Percentiles rank a stretch among this genome's conserved stretches.
These are phyloP conservation scores for Paraconiothyrium brasiliense DNA, from an alignment of 2,329 filamentous ascomycete genomes.

Conservation along the genomic window DNA sequence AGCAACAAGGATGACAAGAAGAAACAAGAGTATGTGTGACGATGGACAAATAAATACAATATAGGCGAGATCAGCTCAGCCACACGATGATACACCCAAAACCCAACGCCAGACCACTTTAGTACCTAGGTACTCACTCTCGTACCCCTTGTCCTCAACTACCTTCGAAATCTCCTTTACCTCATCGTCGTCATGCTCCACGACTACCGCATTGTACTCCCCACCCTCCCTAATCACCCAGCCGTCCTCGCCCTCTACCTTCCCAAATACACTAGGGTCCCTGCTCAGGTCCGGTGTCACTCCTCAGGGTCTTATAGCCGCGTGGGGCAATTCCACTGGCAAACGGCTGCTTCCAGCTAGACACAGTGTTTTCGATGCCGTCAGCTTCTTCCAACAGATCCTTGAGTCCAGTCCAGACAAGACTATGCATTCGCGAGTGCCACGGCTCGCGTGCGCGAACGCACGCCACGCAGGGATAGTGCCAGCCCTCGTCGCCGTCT, in stretches of 20 bases:
- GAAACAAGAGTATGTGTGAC: background rate
- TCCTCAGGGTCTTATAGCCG: background rate
- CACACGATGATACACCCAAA: background rate
- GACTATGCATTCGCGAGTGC: background rate
- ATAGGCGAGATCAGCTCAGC: background rate
- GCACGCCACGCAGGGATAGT: background rate
- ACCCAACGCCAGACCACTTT: background rate
- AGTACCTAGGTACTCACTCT: background rate
- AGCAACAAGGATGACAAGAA: too few relatives aligned
- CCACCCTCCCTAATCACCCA: background rate
- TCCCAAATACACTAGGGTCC: background rate
- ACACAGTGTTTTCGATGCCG: background rate
- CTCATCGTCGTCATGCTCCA: background rate
- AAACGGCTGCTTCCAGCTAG: background rate
- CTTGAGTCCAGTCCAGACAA: background rate
- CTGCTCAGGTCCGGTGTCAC: background rate
- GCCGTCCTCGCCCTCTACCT: background rate
- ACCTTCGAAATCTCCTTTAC: background rate
- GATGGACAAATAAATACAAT: background rate
- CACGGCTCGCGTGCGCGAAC: background rate
- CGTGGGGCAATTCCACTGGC: background rate
- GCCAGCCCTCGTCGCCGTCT: background rate
- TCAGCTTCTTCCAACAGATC: background rate
- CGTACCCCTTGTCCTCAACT: background rate
- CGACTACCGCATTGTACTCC: background rate